Evolutionary conservation across 345 rosid species (phyloP), one percentile per base, ranked within the genome.

Genomic region (Euphorbia pulcherrima): DNA sequence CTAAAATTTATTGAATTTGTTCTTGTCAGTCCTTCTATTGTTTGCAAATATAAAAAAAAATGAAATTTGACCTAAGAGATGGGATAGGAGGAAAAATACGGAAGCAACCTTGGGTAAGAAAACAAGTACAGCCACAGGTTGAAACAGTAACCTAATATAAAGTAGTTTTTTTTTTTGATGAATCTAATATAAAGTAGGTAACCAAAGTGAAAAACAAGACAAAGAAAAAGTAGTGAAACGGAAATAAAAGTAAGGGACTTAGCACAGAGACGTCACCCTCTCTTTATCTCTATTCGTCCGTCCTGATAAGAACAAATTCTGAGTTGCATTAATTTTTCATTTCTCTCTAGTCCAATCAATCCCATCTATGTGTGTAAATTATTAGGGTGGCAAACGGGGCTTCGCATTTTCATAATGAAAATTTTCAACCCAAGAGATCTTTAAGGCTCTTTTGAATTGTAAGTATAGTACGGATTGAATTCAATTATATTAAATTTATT

Each of bases 241-340:
- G 65, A 59, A 7, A 33, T 2, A 7, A 33, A 71, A 78, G 82
- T 71, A 81, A 73, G 77, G 73, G 72, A 20, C 48, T 41, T n/a
- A 29, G 18, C 26, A 33, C 12, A 13, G 20, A 28, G 61, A 28
- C 10, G 39, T 28, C 37, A 17, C 37, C 13, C 44, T 17, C 63
- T 33, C 14, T n/a, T n/a, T n/a, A n/a, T 59, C 37, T 33, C 37
- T 33, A 33, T 33, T 33, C 37, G 35, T 59, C 35, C 2, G 11
- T 53, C 2, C 4, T 69, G 78, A 73, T 73, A 64, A 64, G 74
- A 75, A 70, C 84, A 78, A 64, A 54, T 50, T 64, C 74, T 64
- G 57, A 71, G 55, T 17, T 61, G 62, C 44, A 33, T 14, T 17
- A 33, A 33, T 39, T 40, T 66, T 30, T 66, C 77, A 44, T 69